Percentiles rank a stretch among this genome's conserved stretches.
Evolutionary conservation across 2,329 filamentous ascomycete genomes (phyloP).

Genomic region (Aureobasidium sp.): DNA sequence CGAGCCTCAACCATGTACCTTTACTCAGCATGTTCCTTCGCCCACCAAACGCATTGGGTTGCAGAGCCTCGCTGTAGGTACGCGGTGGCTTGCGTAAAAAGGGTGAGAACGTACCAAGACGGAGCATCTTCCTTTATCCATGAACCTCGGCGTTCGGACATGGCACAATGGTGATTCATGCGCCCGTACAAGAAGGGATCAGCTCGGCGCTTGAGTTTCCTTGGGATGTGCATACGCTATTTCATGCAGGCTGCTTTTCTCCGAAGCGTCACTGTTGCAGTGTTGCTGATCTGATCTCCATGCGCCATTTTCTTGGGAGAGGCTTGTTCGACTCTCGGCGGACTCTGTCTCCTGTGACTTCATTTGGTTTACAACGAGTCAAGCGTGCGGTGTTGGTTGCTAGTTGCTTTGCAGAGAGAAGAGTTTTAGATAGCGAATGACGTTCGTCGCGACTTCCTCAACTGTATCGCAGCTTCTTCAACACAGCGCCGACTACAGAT

Average conservation of each 20-base stretch:
- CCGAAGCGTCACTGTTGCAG: neutral
- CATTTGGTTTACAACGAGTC: neutral
- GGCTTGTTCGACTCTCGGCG: neutral
- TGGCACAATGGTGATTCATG: too few species aligned
- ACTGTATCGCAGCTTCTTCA: neutral
- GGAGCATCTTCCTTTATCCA: too few species aligned
- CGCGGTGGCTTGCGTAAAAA: too few species aligned
- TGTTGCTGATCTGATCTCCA: neutral
- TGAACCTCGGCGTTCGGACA: too few species aligned
- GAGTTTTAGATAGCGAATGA: neutral
- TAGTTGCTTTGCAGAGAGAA: neutral
- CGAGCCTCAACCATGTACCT: too few species aligned
- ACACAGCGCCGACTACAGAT: neutral
- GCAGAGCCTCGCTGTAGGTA: too few species aligned
- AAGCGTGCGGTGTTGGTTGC: neutral
- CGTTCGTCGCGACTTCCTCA: neutral
- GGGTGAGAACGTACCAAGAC: too few species aligned
- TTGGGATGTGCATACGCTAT: neutral
- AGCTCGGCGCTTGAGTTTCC: neutral
- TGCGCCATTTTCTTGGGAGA: neutral
- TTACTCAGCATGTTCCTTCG: too few species aligned
- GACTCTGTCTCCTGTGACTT: neutral
- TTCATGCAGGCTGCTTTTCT: neutral
- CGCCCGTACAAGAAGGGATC: too few species aligned
- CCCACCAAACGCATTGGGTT: too few species aligned